A percentile compares a stretch with the other conserved stretches of the same genome.
phyloP scores from a whole-genome alignment of 2,329 filamentous ascomycete genomes.

The Cordyceps farinosa region DNA sequence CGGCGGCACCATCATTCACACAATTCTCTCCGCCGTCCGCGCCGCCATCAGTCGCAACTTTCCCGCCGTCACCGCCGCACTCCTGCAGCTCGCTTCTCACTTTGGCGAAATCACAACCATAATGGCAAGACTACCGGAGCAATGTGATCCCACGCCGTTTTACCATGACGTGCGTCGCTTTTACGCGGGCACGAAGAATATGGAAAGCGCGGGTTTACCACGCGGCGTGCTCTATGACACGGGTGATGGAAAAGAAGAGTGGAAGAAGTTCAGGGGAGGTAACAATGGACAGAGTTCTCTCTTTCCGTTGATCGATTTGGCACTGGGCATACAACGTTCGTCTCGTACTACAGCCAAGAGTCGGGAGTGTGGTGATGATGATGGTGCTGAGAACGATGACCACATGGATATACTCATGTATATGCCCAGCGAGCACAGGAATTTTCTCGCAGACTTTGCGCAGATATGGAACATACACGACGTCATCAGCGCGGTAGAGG shows the following conservation, averaged over 20 bases:
- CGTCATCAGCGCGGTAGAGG: slow-evolving; percentile 66
- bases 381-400: slow-evolving; percentile 28
- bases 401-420: slow-evolving; percentile 74
- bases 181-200: slow-evolving; percentile 87
- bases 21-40: slow-evolving; percentile 72
- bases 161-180: slow-evolving; percentile 86
- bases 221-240: slow-evolving; percentile 81
- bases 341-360: slow-evolving; percentile 34
- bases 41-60: slow-evolving; percentile 62
- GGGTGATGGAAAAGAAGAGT: slow-evolving; percentile 60
- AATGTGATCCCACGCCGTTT: slow-evolving; percentile 80
- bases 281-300: slow-evolving; percentile 91
- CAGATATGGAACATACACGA: slow-evolving; percentile 61
- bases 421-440: slow-evolving; percentile 58
- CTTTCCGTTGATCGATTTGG: slow-evolving; percentile 43
- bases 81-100: slow-evolving; percentile 62
- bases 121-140: slow-evolving; percentile 81
- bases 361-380: slow-evolving; percentile 24
- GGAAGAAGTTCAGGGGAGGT: slow-evolving; percentile 80
- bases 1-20: slow-evolving; percentile 68
- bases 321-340: slow-evolving; percentile 61
- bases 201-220: slow-evolving; percentile 78
- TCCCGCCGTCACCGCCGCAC: slow-evolving; percentile 55
- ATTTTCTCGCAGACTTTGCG: not conserved
- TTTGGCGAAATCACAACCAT: slow-evolving; percentile 65